These are phyloP conservation scores for Kodamaea anthophila DNA, from an alignment of 1,139 yeast species.

Conservation along the genomic window DNA sequence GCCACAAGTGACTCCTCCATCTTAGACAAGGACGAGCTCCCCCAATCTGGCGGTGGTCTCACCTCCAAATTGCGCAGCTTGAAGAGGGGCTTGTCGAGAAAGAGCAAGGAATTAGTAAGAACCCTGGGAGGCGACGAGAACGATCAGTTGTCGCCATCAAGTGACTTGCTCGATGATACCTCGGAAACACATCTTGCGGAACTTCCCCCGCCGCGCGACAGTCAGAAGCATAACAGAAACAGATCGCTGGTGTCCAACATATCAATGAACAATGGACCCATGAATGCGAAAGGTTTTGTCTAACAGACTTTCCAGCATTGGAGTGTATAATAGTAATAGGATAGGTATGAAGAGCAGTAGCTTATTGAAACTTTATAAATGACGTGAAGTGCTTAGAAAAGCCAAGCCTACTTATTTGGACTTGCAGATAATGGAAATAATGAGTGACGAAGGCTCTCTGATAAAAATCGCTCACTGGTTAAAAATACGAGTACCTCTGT, in stretches of 20 bases:
- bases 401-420: too few species aligned
- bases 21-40: constrained; percentile 5
- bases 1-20: constrained; percentile 5
- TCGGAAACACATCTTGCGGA: constrained; percentile 5
- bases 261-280: constrained; percentile 25
- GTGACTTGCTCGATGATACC: constrained; percentile 15
- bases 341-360: too few species aligned
- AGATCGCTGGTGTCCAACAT: constrained; percentile 21
- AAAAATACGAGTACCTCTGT: too few species aligned
- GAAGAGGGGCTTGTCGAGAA: constrained; percentile 20
- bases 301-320: constrained; percentile 7
- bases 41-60: constrained; percentile 8
- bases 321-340: constrained; percentile 3
- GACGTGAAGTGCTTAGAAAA: not conserved
- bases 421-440: too few species aligned
- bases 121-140: constrained; percentile 22
- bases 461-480: too few species aligned
- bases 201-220: constrained; percentile 5
- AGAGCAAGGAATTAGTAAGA: too few species aligned
- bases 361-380: too few species aligned
- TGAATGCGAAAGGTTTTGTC: constrained; percentile 25
- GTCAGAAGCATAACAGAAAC: constrained; percentile 24
- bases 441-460: too few species aligned
- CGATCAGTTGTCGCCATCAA: too few species aligned
- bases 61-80: constrained; percentile 15